Evolutionary conservation across 75 land plant genomes (phyloP).

Genomic region (Pinus tabuliformis): DNA sequence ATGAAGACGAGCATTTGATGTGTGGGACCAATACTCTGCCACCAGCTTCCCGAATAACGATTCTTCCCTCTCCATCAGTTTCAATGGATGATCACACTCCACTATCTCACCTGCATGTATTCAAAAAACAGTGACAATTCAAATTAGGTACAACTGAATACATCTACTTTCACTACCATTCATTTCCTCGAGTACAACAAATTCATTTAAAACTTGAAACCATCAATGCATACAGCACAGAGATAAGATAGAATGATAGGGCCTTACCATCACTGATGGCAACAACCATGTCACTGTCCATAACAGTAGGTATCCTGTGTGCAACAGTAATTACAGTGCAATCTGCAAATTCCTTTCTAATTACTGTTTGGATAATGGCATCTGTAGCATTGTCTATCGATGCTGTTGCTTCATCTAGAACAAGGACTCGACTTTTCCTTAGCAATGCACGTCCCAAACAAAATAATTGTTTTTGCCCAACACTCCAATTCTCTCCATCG

Average conservation of each 20-base stretch:
- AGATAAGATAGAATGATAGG: not conserved
- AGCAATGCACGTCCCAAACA: constrained; percentile 29
- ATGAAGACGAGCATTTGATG: not conserved
- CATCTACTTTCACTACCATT: constrained; percentile 41
- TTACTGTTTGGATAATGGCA: constrained; percentile 21
- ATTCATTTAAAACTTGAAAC: not conserved
- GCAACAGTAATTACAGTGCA: no score
- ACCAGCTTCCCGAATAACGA: constrained; percentile 40
- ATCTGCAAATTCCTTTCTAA: constrained; percentile 18
- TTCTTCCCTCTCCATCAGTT: no score
- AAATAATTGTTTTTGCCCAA: constrained; percentile 27
- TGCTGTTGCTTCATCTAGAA: constrained; percentile 36
- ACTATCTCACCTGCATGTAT: constrained; percentile 14
- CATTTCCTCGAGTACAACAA: not conserved
- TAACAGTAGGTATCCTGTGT: constrained; percentile 26
- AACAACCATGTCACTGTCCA: constrained; percentile 38
- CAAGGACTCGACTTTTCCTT: constrained; percentile 27
- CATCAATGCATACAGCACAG: not conserved
- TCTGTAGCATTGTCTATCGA: constrained; percentile 27
- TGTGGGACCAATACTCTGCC: constrained; percentile 82
- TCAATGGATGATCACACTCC: no score
- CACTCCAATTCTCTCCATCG: constrained; percentile 37
- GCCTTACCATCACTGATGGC: constrained; percentile 33
- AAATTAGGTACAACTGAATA: not conserved
- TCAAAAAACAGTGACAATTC: constrained; percentile 7